Conservation (phyloP, 805 yeast genomes). For the Monosporozyma servazzii region DNA sequence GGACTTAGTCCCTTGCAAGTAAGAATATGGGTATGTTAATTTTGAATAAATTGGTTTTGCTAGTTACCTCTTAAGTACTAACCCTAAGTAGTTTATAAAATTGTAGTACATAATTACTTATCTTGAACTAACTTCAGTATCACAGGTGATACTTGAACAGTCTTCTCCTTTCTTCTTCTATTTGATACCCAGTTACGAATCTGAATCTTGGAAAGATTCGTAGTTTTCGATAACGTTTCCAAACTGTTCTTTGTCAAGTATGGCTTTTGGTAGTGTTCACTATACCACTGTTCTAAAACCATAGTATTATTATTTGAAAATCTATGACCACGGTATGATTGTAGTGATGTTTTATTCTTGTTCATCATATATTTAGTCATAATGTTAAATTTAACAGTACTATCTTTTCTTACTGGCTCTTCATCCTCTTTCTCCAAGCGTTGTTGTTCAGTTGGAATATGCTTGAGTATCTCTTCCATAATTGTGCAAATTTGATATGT, state of each 20-base stretch:
- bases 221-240: conserved; percentile 6
- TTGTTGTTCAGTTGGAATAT: neutral
- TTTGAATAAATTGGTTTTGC: conserved; percentile 1
- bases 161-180: conserved; percentile 19
- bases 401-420: neutral
- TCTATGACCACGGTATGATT: conserved; percentile 17
- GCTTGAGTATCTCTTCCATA: conserved; percentile 5
- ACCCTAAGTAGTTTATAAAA: conserved; percentile 6
- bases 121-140: conserved; percentile 6
- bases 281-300: conserved; percentile 15
- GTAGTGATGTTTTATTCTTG: neutral
- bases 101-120: neutral
- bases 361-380: conserved; percentile 14
- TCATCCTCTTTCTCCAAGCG: neutral
- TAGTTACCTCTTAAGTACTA: conserved; percentile 3
- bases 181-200: conserved; percentile 25
- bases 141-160: conserved; percentile 9
- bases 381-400: conserved; percentile 8
- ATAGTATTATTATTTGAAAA: conserved; percentile 10
- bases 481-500: conserved; percentile 10
- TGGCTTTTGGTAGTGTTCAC: conserved; percentile 11
- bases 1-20: conserved; percentile 18
- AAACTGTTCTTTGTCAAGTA: conserved; percentile 11
- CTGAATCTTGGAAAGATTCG: conserved; percentile 15
- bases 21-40: conserved; percentile 19